Evolutionary conservation across 177 flowering plant species (phyloP).

Genomic region (Vitis hybrid): DNA sequence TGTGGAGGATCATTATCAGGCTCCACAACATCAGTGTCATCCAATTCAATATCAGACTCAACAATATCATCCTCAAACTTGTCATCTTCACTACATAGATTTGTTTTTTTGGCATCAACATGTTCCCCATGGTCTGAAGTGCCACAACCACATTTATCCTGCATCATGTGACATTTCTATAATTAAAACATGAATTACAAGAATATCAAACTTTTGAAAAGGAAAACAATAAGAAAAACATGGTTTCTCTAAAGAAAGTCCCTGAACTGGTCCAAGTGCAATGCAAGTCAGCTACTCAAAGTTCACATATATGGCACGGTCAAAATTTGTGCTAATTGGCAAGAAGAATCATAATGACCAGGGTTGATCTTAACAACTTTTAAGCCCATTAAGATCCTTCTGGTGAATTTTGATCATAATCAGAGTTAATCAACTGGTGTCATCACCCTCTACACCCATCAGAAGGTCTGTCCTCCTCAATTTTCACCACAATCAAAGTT

Average conservation of each 20-base stretch:
- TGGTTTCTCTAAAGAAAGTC: not conserved
- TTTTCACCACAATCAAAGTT: too few relatives aligned
- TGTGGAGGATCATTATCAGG: conserved; percentile 69
- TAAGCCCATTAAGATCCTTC: too few relatives aligned
- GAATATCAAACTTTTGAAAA: not conserved
- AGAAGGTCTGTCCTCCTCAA: too few relatives aligned
- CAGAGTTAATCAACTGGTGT: too few relatives aligned
- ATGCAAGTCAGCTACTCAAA: not conserved
- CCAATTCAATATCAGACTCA: conserved; percentile 71
- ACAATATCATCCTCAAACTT: conserved; percentile 40
- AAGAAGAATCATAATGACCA: too few relatives aligned
- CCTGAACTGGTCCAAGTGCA: not conserved
- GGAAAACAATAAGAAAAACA: not conserved
- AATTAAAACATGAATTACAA: not conserved
- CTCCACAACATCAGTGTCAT: conserved; percentile 44
- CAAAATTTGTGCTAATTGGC: too few relatives aligned
- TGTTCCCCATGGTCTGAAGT: conserved; percentile 11
- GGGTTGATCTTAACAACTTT: too few relatives aligned
- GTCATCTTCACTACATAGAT: conserved; percentile 8
- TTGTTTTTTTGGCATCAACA: conserved; percentile 17
- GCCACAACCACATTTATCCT: conserved; percentile 23
- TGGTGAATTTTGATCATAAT: too few relatives aligned
- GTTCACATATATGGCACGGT: too few relatives aligned
- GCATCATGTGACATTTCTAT: conserved; percentile 11
- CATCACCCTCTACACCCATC: too few relatives aligned